These are phyloP conservation scores for Elsinoe fawcettii DNA, from an alignment of 2,329 filamentous ascomycete species.

Conservation along the genomic window DNA sequence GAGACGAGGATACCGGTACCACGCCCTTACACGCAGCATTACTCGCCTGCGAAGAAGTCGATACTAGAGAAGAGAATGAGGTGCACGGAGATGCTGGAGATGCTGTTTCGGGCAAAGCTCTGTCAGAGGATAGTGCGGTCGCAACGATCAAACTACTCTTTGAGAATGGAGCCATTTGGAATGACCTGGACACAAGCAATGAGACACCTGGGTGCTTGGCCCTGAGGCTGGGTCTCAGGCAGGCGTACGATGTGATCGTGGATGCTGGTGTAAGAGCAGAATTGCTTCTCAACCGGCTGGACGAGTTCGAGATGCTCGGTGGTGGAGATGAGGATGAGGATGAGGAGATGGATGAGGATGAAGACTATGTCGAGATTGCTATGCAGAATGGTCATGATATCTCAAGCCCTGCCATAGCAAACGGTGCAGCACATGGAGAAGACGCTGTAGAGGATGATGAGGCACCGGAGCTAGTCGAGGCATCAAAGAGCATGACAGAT, in stretches of 20 bases:
- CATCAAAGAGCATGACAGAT: slow-evolving; percentile 16
- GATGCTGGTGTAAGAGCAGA: slow-evolving; percentile 88
- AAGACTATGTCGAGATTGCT: slow-evolving; percentile 33
- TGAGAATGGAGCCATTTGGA: slow-evolving; percentile 91
- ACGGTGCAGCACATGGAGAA: slow-evolving; percentile 18
- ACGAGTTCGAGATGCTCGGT: slow-evolving; percentile 67
- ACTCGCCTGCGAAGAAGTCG: slow-evolving; percentile 47
- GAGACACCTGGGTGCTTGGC: slow-evolving; percentile 92
- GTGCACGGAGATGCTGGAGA: slow-evolving; percentile 28
- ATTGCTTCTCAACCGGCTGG: slow-evolving; percentile 72
- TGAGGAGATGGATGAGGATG: slow-evolving; percentile 38
- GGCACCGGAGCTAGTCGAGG: slow-evolving; percentile 24
- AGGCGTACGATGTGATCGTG: slow-evolving; percentile 74
- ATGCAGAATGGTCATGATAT: slow-evolving; percentile 20
- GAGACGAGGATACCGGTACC: slow-evolving; percentile 77
- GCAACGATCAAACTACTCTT: slow-evolving; percentile 69
- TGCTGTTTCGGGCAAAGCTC: slow-evolving; percentile 27
- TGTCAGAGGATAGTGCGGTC: slow-evolving; percentile 51
- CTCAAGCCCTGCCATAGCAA: slow-evolving; percentile 18
- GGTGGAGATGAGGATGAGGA: slow-evolving; percentile 49
- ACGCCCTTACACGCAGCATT: slow-evolving; percentile 87
- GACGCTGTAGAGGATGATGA: slow-evolving; percentile 16
- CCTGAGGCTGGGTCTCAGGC: slow-evolving; percentile 54
- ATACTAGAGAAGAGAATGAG: slow-evolving; percentile 27
- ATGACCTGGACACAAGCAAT: slow-evolving; percentile 76